Conservation (phyloP, 2,329 filamentous ascomycete species). For the Arthrinium phaeospermum region DNA sequence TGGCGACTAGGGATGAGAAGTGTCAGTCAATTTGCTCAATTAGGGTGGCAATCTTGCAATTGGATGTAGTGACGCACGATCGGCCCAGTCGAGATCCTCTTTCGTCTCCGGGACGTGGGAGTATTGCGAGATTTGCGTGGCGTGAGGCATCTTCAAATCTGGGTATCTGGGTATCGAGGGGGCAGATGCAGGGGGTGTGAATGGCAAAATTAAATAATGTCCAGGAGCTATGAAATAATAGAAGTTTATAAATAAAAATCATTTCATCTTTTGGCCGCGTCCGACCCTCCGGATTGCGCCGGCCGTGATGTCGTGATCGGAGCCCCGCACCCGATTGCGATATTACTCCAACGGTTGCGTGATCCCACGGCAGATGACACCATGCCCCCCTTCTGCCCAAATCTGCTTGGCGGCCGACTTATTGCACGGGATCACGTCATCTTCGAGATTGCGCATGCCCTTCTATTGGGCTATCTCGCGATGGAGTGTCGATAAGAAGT, state of each 20-base stretch:
- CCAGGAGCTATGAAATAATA: neutral
- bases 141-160: constrained; percentile 39
- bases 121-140: constrained; percentile 41
- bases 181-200: too few species aligned
- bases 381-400: neutral
- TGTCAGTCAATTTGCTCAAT: too few species aligned
- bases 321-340: neutral
- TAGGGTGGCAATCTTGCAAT: too few species aligned
- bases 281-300: neutral
- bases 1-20: constrained; percentile 34
- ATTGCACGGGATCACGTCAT: neutral
- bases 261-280: neutral
- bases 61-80: constrained; percentile 40
- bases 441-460: neutral
- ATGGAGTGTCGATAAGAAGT: neutral
- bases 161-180: too few species aligned
- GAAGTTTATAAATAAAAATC: neutral
- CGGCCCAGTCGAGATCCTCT: constrained; percentile 45
- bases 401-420: neutral
- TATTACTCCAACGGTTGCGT: constrained; percentile 13
- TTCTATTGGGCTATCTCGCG: neutral
- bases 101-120: constrained; percentile 43
- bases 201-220: too few species aligned
- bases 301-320: constrained; percentile 1
- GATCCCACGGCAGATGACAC: neutral